Conservation (phyloP, 345 rosid genomes). For the Dipteronia dyeriana region DNA sequence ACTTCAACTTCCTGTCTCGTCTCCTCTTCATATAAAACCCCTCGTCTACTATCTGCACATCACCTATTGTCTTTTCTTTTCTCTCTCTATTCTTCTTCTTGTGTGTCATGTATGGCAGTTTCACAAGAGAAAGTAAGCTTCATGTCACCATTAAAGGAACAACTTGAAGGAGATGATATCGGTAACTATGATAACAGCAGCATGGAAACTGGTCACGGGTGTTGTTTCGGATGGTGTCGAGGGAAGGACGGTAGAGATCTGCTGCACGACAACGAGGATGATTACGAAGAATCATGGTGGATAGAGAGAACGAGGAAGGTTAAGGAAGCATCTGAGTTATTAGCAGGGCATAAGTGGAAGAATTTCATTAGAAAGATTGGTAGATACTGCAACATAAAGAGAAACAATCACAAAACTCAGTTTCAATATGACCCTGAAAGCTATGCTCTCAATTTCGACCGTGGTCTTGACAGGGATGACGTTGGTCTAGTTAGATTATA, state of each 20-base stretch:
- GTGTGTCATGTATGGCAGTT: constrained; percentile 3
- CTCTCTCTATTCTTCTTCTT: background rate
- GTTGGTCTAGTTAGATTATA: background rate
- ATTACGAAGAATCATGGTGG: constrained; percentile 35
- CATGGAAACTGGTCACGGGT: constrained; percentile 16
- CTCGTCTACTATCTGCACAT: background rate
- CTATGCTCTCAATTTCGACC: constrained; percentile 65
- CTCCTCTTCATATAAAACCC: background rate
- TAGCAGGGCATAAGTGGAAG: constrained; percentile 64
- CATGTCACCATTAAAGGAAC: constrained; percentile 34
- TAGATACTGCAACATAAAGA: constrained; percentile 28
- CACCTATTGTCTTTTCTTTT: background rate
- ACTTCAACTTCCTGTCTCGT: background rate
- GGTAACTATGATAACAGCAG: constrained; percentile 16
- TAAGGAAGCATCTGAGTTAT: constrained; percentile 47
- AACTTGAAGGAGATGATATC: constrained; percentile 29
- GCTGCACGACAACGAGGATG: constrained; percentile 22
- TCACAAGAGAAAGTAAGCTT: constrained; percentile 13
- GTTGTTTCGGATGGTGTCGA: constrained; percentile 38
- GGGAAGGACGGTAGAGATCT: background rate
- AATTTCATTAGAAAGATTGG: constrained; percentile 49
- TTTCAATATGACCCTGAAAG: constrained; percentile 53
- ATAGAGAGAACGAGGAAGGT: constrained; percentile 34
- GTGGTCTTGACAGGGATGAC: constrained; percentile 33
- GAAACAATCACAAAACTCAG: constrained; percentile 18